A percentile compares a stretch with the other conserved stretches of the same genome.
Evolutionary conservation across 495 filamentous ascomycete species (phyloP).

Genomic region (Lentithecium fluviatile): DNA sequence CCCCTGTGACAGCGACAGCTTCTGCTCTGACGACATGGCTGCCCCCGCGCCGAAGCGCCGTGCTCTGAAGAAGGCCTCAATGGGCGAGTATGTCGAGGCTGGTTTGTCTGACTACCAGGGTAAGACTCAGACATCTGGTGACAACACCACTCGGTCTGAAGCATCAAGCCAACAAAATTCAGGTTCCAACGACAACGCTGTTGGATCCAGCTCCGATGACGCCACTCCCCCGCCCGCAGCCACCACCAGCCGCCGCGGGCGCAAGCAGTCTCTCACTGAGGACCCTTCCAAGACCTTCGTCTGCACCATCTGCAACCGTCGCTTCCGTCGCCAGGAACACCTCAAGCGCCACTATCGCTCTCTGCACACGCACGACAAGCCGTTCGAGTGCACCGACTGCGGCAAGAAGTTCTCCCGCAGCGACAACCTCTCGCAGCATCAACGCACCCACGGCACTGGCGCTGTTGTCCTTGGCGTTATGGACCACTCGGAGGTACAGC

Average conservation of each 20-base stretch:
- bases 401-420: slow-evolving; percentile 99
- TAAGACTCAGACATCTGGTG: slow-evolving; percentile 41
- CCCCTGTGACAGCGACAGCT: slow-evolving; percentile 43
- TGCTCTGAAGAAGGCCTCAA: slow-evolving; percentile 53
- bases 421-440: slow-evolving; percentile 95
- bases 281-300: slow-evolving; percentile 98
- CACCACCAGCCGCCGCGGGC: slow-evolving; percentile 85
- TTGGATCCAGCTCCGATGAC: slow-evolving; percentile 42
- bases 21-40: slow-evolving; percentile 43
- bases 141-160: slow-evolving; percentile 38
- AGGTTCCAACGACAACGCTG: slow-evolving; percentile 38
- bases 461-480: slow-evolving; percentile 87
- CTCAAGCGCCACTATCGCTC: slow-evolving; percentile 98
- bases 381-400: slow-evolving; percentile 94
- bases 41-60: slow-evolving; percentile 64
- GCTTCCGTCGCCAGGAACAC: slow-evolving; percentile 98
- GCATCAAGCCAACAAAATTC: slow-evolving; percentile 46
- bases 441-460: slow-evolving; percentile 87
- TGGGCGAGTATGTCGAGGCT: slow-evolving; percentile 44
- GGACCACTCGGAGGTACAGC: slow-evolving; percentile 59
- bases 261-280: slow-evolving; percentile 97
- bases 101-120: slow-evolving; percentile 43
- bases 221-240: slow-evolving; percentile 45
- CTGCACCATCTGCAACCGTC: slow-evolving; percentile 90
- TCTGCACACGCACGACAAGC: slow-evolving; percentile 97